Evolutionary conservation across 345 rosid genomes (phyloP).

Genomic region (Conringia planisiliqua): DNA sequence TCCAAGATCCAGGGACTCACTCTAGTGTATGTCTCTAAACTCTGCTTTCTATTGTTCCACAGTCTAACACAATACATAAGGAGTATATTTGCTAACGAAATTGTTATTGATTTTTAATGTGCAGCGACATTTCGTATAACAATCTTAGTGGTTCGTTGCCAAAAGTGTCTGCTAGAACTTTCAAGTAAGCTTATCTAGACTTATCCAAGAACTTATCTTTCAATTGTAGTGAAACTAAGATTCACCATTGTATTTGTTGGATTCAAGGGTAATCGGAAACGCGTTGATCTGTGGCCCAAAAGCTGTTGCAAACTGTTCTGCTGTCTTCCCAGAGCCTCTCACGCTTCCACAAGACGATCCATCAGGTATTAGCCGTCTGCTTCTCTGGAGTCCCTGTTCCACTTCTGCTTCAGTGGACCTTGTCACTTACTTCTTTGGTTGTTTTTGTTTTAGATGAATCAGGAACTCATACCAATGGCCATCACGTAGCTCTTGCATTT

Average conservation of each 20-base stretch:
- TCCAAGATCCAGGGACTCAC: constrained; percentile 82
- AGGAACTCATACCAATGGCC: constrained; percentile 51
- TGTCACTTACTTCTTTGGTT: constrained; percentile 10
- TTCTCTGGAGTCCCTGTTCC: not conserved
- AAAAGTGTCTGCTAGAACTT: constrained; percentile 85
- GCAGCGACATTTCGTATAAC: constrained; percentile 91
- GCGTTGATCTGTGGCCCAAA: constrained; percentile 78
- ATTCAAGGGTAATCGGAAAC: constrained; percentile 74
- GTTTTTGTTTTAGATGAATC: constrained; percentile 43
- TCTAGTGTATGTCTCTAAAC: constrained; percentile 63
- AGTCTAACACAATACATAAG: not conserved
- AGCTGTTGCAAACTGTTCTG: constrained; percentile 65
- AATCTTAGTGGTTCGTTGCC: constrained; percentile 93
- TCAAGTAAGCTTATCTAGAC: constrained; percentile 57
- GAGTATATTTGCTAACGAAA: not conserved
- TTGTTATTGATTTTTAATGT: constrained; percentile 13
- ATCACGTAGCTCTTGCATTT: constrained; percentile 72
- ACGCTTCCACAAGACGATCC: constrained; percentile 76
- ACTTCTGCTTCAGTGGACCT: not conserved
- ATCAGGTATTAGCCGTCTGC: constrained; percentile 38
- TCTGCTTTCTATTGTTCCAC: not conserved
- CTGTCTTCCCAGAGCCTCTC: constrained; percentile 90
- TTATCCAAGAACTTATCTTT: not conserved
- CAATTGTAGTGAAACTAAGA: not conserved
- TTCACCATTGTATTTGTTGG: constrained; percentile 6